phyloP scores from a whole-genome alignment of 2,329 filamentous ascomycete genomes.

The Arthroderma uncinatum region DNA sequence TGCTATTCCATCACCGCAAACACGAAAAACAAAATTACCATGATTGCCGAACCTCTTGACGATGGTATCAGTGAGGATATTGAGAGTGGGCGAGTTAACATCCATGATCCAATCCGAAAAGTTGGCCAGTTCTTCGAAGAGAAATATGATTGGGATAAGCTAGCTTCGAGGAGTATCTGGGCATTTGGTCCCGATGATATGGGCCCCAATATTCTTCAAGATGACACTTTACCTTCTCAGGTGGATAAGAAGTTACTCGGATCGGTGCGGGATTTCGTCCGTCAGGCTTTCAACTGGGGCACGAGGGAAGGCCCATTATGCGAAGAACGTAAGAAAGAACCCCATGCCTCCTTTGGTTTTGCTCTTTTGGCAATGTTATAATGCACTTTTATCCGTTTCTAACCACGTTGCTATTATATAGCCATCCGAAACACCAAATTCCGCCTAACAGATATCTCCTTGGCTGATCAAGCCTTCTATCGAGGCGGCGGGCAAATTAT shows the following conservation, averaged over 20 bases:
- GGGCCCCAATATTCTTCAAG: constrained; percentile 89
- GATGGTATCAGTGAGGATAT: constrained; percentile 93
- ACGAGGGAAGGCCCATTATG: constrained; percentile 90
- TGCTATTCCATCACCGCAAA: constrained; percentile 97
- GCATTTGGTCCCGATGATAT: constrained; percentile 93
- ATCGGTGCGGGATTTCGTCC: constrained; percentile 80
- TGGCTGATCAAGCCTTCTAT: constrained; percentile 86
- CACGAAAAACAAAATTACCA: constrained; percentile 98
- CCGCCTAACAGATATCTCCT: constrained; percentile 78
- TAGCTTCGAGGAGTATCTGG: constrained; percentile 93
- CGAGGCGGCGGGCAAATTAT: constrained; percentile 95
- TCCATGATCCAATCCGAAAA: constrained; percentile 83
- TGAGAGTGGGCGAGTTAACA: constrained; percentile 77
- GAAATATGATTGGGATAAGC: constrained; percentile 90
- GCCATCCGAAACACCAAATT: constrained; percentile 97
- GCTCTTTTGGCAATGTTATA: background rate
- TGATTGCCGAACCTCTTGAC: constrained; percentile 93
- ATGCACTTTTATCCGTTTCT: constrained; percentile 11
- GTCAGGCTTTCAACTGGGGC: constrained; percentile 95
- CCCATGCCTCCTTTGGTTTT: constrained; percentile 11
- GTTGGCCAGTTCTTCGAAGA: constrained; percentile 96
- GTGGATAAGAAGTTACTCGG: constrained; percentile 86
- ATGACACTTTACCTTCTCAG: constrained; percentile 88
- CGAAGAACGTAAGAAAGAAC: constrained; percentile 69
- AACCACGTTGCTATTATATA: background rate